A percentile compares a stretch with the other conserved stretches of the same genome.
Conservation (phyloP, 2,329 filamentous ascomycete species). For the Truncatella angustata region DNA sequence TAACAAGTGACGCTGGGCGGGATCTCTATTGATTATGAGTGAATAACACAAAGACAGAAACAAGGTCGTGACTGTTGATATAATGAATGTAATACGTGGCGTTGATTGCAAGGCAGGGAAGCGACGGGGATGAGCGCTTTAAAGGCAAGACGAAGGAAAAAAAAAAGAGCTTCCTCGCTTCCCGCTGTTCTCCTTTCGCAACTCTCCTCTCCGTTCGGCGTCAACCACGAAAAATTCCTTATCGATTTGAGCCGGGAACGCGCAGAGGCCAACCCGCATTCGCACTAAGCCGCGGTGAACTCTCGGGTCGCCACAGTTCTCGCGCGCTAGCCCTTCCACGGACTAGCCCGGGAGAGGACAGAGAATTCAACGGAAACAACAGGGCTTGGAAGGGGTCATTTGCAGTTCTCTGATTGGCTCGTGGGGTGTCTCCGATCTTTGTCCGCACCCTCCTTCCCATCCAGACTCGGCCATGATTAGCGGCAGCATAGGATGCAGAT, state of each 20-base stretch:
- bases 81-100: constrained; percentile 5
- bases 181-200: neutral
- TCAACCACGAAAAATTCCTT: constrained; percentile 1
- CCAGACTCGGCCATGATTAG: constrained; percentile 2
- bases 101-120: neutral
- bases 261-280: constrained; percentile 3
- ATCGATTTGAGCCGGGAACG: constrained; percentile 4
- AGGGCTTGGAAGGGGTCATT: neutral
- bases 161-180: too few species aligned
- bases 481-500: too few species aligned
- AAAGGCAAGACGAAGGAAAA: too few species aligned
- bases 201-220: constrained; percentile 4
- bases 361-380: constrained; percentile 4
- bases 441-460: neutral
- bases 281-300: too few species aligned
- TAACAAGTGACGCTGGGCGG: too few species aligned
- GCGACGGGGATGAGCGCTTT: constrained; percentile 8
- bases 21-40: neutral
- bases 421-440: neutral
- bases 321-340: neutral
- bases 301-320: constrained; percentile 1
- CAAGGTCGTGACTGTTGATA: neutral
- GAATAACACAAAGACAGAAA: neutral
- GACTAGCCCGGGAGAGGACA: neutral
- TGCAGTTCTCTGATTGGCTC: neutral